phyloP scores from a whole-genome alignment of 148 eudicot genomes.

The Oxyria digyna region DNA sequence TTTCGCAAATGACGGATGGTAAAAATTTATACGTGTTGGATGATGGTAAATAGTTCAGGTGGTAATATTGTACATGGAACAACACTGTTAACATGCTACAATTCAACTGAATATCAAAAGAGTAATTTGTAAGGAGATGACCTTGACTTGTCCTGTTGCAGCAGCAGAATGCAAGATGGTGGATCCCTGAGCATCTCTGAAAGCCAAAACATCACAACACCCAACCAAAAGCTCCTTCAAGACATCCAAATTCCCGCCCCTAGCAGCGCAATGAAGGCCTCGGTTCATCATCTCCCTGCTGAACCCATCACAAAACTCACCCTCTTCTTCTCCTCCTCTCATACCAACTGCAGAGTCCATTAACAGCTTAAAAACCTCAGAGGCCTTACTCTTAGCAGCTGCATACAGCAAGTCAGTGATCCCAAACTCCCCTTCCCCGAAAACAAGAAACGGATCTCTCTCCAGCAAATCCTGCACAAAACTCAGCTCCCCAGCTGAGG shows the following conservation, averaged over 20 bases:
- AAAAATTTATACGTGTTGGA: too few species aligned
- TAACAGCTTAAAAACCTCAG: constrained; percentile 49
- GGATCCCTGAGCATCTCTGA: constrained; percentile 59
- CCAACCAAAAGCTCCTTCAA: constrained; percentile 45
- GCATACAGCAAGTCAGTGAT: constrained; percentile 65
- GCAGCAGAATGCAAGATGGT: constrained; percentile 72
- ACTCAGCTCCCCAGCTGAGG: constrained; percentile 57
- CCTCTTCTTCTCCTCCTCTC: constrained; percentile 11
- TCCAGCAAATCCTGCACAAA: constrained; percentile 52
- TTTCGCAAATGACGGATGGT: too few species aligned
- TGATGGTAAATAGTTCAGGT: too few species aligned
- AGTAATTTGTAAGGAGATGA: constrained; percentile 10
- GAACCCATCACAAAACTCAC: constrained; percentile 18
- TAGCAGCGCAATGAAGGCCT: constrained; percentile 66
- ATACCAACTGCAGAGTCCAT: constrained; percentile 27
- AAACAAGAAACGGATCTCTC: constrained; percentile 45
- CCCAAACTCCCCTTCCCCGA: constrained; percentile 76
- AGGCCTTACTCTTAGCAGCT: constrained; percentile 57
- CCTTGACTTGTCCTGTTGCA: constrained; percentile 75
- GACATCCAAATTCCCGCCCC: constrained; percentile 62
- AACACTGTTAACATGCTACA: background rate
- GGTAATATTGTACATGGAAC: too few species aligned
- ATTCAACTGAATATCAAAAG: too few species aligned
- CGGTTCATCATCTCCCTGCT: constrained; percentile 50
- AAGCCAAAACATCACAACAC: constrained; percentile 43